A percentile compares a stretch with the other conserved stretches of the same genome.
phyloP scores from a whole-genome alignment of 1,284 basidiomycete species.

The Microbotryomycetes sp. region DNA sequence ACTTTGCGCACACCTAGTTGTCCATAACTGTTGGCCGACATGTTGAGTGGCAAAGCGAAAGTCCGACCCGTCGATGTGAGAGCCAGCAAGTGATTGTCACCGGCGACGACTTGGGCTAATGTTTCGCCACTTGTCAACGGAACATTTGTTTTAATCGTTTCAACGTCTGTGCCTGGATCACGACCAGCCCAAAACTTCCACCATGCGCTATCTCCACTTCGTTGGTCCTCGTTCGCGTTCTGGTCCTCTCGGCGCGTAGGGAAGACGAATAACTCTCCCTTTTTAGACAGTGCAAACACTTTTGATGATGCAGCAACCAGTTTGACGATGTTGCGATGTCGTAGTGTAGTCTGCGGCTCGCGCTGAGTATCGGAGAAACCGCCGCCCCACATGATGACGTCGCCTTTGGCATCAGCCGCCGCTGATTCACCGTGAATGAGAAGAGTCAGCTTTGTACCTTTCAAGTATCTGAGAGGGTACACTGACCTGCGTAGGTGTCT shows the following conservation, averaged over 20 bases:
- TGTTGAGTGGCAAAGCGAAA: slow-evolving; percentile 70
- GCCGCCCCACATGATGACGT: slow-evolving; percentile 82
- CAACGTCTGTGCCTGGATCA: slow-evolving; percentile 43
- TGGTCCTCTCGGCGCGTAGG: slow-evolving; percentile 41
- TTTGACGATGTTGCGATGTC: slow-evolving; percentile 67
- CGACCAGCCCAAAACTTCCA: slow-evolving; percentile 39
- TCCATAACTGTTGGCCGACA: slow-evolving; percentile 71
- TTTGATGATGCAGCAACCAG: slow-evolving; percentile 52
- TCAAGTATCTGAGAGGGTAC: too few relatives aligned
- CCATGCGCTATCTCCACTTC: slow-evolving; percentile 30
- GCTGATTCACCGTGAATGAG: slow-evolving; percentile 45
- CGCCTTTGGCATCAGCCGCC: slow-evolving; percentile 76
- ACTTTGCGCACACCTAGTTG: slow-evolving; percentile 73
- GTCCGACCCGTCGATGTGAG: slow-evolving; percentile 73
- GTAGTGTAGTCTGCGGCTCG: slow-evolving; percentile 49
- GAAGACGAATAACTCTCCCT: slow-evolving; percentile 32
- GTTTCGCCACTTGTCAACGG: slow-evolving; percentile 53
- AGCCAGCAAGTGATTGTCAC: slow-evolving; percentile 75
- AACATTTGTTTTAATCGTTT: slow-evolving; percentile 49
- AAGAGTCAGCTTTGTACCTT: background rate
- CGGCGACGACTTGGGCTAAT: slow-evolving; percentile 50
- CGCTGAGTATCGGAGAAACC: slow-evolving; percentile 51
- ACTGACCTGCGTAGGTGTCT: slow-evolving; percentile 52
- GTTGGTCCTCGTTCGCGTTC: slow-evolving; percentile 35
- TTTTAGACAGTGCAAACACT: slow-evolving; percentile 59